These are phyloP conservation scores for Colletotrichum noveboracense DNA, from an alignment of 2,329 filamentous ascomycete genomes.

Conservation along the genomic window DNA sequence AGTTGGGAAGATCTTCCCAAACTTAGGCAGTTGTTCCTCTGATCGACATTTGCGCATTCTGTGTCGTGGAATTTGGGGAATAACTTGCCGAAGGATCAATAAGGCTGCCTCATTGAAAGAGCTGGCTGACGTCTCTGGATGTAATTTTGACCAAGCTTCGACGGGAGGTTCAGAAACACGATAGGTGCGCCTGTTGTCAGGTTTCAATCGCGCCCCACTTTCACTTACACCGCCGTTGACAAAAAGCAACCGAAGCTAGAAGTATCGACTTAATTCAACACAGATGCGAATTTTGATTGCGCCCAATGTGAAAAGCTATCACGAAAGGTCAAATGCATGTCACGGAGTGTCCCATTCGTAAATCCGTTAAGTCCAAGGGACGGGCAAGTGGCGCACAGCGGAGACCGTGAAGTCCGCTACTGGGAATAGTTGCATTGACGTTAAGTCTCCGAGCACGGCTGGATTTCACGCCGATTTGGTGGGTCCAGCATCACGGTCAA, in stretches of 20 bases:
- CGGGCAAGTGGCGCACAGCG: background rate
- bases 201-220: background rate
- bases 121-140: fast-evolving
- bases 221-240: fast-evolving
- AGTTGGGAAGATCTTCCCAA: background rate
- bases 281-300: background rate
- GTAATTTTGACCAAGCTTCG: fast-evolving
- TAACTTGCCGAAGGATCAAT: background rate
- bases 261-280: background rate
- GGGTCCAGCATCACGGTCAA: fast-evolving
- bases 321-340: background rate
- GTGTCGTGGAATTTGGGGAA: background rate
- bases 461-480: slow-evolving; percentile 6
- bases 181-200: background rate
- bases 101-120: background rate
- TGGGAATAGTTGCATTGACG: background rate
- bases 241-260: fast-evolving
- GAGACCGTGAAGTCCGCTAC: background rate
- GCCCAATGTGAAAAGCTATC: background rate
- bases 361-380: background rate
- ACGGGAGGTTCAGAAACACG: fast-evolving
- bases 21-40: background rate
- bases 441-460: background rate
- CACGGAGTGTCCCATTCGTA: background rate
- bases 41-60: background rate